A percentile compares a stretch with the other conserved stretches of the same genome.
Evolutionary conservation across 2,329 filamentous ascomycete species (phyloP).

Genomic region (Colletotrichum destructivum): DNA sequence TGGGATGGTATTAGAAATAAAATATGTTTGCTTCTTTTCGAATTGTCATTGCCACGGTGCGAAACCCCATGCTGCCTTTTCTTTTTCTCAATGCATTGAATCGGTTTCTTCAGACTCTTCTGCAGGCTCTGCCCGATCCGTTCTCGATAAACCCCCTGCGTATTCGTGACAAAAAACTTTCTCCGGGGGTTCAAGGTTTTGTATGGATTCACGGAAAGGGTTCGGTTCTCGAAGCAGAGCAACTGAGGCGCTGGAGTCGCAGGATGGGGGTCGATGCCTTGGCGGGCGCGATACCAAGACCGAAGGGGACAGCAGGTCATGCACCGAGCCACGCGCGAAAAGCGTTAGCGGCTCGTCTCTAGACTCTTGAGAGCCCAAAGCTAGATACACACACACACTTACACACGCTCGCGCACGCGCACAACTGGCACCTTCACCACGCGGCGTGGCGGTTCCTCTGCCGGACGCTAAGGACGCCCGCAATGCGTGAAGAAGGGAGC

Average conservation of each 20-base stretch:
- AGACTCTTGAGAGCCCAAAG: slow-evolving; percentile 1
- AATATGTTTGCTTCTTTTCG: background rate
- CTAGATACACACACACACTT: background rate
- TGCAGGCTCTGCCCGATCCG: background rate
- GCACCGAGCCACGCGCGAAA: slow-evolving; percentile 3
- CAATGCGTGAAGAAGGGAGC: slow-evolving; percentile 14
- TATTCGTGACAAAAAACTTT: background rate
- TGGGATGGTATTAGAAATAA: background rate
- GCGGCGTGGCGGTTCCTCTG: slow-evolving; percentile 16
- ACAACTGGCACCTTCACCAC: slow-evolving; percentile 14
- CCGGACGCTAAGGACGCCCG: background rate
- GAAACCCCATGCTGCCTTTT: background rate
- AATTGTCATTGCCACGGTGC: background rate
- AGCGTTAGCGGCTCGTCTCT: background rate
- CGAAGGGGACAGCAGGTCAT: slow-evolving; percentile 2
- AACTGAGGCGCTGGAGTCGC: background rate
- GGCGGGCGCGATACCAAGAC: slow-evolving; percentile 2
- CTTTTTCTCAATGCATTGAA: background rate
- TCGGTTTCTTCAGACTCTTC: background rate
- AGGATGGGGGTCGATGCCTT: background rate
- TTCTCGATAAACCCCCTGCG: background rate
- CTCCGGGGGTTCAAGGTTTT: background rate
- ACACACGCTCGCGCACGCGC: background rate
- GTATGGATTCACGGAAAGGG: background rate
- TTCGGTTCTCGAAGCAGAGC: slow-evolving; percentile 1